Evolutionary conservation across 1,284 basidiomycete species (phyloP).

Genomic region (Caloboletus inedulis): DNA sequence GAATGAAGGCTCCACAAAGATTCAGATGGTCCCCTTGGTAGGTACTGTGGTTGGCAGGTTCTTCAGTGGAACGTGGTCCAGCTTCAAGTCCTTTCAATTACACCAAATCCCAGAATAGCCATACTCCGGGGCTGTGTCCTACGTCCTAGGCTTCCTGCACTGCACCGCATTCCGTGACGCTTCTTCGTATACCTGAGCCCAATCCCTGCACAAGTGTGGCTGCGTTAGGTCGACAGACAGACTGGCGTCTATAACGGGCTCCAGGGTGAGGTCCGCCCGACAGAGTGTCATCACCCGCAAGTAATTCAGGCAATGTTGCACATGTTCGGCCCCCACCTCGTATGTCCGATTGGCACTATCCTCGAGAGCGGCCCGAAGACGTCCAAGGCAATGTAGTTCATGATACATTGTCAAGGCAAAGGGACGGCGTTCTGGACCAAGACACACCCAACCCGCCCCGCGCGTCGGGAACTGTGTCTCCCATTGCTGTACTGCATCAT

Average conservation of each 20-base stretch:
- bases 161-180: conserved; percentile 16
- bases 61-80: background rate
- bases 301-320: conserved; percentile 39
- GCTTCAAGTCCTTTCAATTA: background rate
- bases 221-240: conserved; percentile 36
- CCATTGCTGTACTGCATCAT: conserved; percentile 23
- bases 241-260: conserved; percentile 34
- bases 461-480: conserved; percentile 22
- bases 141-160: conserved; percentile 12
- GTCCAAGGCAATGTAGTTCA: conserved; percentile 33
- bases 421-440: conserved; percentile 25
- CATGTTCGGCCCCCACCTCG: conserved; percentile 35
- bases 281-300: conserved; percentile 36
- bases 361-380: conserved; percentile 23
- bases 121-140: background rate
- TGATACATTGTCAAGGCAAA: conserved; percentile 35
- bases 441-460: conserved; percentile 26
- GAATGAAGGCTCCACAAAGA: background rate
- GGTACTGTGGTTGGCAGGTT: background rate
- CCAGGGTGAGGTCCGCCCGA: conserved; percentile 35
- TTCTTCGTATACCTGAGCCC: conserved; percentile 41
- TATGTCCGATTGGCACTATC: conserved; percentile 23
- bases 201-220: conserved; percentile 48
- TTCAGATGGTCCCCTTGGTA: background rate
- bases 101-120: background rate